Base-by-base conservation (phyloP, 345 rosid species). In the Camelina laxa region DNA sequence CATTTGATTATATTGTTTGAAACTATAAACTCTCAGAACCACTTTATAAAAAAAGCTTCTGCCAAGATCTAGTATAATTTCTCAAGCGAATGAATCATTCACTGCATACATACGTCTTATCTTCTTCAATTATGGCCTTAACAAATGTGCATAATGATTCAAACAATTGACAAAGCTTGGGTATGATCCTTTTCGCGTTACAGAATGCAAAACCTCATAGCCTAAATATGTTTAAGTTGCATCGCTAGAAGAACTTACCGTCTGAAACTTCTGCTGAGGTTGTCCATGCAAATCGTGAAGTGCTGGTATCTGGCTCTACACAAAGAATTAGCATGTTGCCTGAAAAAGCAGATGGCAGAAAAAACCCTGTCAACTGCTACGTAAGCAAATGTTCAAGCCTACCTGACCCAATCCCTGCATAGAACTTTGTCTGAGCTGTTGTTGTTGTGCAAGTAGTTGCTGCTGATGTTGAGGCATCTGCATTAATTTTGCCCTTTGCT, bases 371-470 rank as follows among this genome's bases (percentile, higher is more conserved):
- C 59, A 44, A 55, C 21, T 35, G 69, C 71, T 63, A 74, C 2
- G 10, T 24, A 24, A 13, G 50, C 15, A 51, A 36, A 20, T 10
- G 27, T 62, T 44, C 57, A 47, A 61, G 67, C 36, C 48, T 74
- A 87, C 96, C 90, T 92, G 98, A 65, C 88, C 90, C 73, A 87
- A 70, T 57, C 87, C 89, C 72, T 85, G 92, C 87, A 92, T 79
- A 63, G 87, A 65, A 70, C 92, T 79, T 62, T 92, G 98, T 66
- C 96, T 88, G 77, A 80, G 81, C 79, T 87, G 94, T 77, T 89
- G 96, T 8, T 74, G 79, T 65, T 87, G 95, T 73, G 95, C 84
- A 61, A 88, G 84, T 19, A 89, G 67, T 80, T 90, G 91, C 68
- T 87, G 93, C 65, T 90, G 97, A 82, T 87, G 96, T 54, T 80